Percentiles rank a stretch among this genome's conserved stretches.
phyloP scores from a whole-genome alignment of 805 yeast genomes.

The Barnettozyma californica region DNA sequence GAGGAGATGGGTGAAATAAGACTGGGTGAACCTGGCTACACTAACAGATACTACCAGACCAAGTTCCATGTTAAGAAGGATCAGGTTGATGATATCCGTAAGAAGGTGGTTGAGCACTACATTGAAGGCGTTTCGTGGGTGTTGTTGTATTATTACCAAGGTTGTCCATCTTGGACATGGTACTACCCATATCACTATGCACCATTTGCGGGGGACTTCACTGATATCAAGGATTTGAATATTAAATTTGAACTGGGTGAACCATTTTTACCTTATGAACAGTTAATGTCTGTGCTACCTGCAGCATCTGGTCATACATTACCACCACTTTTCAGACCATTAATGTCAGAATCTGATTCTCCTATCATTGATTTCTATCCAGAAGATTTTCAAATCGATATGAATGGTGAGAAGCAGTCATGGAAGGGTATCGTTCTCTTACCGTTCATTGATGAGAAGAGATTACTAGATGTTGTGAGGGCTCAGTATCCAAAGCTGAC shows the following conservation, averaged over 20 bases:
- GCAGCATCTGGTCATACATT: slow-evolving; percentile 87
- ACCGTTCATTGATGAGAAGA: slow-evolving; percentile 84
- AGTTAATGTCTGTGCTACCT: slow-evolving; percentile 90
- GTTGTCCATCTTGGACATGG: slow-evolving; percentile 99
- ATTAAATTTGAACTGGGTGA: slow-evolving; percentile 59
- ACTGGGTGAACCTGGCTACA: slow-evolving; percentile 85
- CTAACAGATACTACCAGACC: slow-evolving; percentile 67
- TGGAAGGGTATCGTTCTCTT: slow-evolving; percentile 93
- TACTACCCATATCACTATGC: slow-evolving; percentile 96
- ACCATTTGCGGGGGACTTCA: slow-evolving; percentile 91
- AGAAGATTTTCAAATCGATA: slow-evolving; percentile 79
- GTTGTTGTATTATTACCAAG: slow-evolving; percentile 87
- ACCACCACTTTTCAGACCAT: slow-evolving; percentile 73
- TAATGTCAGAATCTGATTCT: slow-evolving; percentile 76
- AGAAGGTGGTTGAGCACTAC: slow-evolving; percentile 62
- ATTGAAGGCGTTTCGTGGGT: slow-evolving; percentile 98
- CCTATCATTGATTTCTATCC: slow-evolving; percentile 87
- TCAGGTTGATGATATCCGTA: slow-evolving; percentile 48
- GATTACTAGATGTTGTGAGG: slow-evolving; percentile 63
- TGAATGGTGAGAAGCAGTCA: slow-evolving; percentile 91
- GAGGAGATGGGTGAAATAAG: slow-evolving; percentile 51
- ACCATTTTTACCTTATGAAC: slow-evolving; percentile 90
- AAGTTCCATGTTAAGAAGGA: slow-evolving; percentile 61
- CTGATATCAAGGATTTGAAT: slow-evolving; percentile 42
- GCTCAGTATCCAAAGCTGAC: slow-evolving; percentile 58